These are phyloP conservation scores for Bruguiera hainesii DNA, from an alignment of 441 rosid genomes.

Conservation along the genomic window DNA sequence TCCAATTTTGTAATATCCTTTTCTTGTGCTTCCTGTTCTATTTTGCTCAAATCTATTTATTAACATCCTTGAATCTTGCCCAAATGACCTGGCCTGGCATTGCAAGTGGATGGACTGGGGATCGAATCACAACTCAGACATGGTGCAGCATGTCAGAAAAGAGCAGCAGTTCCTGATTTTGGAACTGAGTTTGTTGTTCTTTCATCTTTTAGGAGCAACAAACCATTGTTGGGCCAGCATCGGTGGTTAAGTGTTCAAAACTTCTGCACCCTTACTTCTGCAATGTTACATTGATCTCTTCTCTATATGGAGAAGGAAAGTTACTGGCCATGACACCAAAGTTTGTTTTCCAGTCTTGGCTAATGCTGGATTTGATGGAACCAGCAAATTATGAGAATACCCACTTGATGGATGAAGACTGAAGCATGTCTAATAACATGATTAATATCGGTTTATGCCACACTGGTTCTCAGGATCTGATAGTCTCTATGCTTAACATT, in stretches of 20 bases:
- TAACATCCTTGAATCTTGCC: neutral
- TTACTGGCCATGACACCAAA: neutral
- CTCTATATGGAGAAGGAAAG: neutral
- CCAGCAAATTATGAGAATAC: neutral
- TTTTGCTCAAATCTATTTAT: neutral
- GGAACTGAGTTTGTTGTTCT: no score
- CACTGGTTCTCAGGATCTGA: neutral
- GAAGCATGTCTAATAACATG: neutral
- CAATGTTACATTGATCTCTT: neutral
- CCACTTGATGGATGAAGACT: neutral
- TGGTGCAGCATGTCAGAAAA: no score
- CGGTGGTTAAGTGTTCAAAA: neutral
- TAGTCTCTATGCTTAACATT: neutral
- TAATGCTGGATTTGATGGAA: neutral
- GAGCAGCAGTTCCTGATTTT: no score
- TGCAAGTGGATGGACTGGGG: neutral
- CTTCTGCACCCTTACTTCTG: no score
- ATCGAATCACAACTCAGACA: no score
- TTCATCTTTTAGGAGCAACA: no score
- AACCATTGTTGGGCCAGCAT: neutral
- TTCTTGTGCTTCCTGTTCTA: slow-evolving; percentile 1
- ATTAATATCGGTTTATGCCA: neutral
- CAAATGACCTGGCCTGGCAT: neutral
- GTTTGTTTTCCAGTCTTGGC: slow-evolving; percentile 1
- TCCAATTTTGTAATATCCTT: neutral